Evolutionary conservation across 164 flowering plant genomes (phyloP), one percentile per base, ranked within the genome.

Genomic region (Aristolochia fimbriata): DNA sequence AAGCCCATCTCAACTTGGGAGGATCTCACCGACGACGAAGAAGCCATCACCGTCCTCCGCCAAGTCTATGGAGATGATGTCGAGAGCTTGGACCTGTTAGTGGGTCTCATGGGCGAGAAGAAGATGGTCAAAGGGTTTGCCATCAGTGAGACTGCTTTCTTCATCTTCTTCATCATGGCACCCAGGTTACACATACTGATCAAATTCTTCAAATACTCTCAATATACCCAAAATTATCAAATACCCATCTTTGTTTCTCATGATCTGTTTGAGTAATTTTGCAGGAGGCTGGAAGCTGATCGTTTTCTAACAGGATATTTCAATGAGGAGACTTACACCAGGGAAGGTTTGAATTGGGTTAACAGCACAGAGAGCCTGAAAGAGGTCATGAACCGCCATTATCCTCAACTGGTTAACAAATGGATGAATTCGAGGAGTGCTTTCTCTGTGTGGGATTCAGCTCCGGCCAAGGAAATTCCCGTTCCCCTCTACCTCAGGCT

Each of bases 101-200:
- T 78, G 47, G 82, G 82, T 6, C 61, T 78, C 10, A 55, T 65
- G 69, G 79, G 79, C 0, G 82, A 78, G 64, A 76, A 71, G 67
- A 75, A 78, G 64, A 78, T n/a, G n/a, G n/a, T 78, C 57, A 69
- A 69, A 33, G 82, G 82, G 25, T 78, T 75, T 22, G 77, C 79
- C 16, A 78, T 78, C 43, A 73, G 77, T 37, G 82, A 78, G 59
- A 78, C 82, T 0, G 77, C 82, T 6, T 78, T 78, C 58, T 22
- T 69, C 63, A 65, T 75, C 30, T 78, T 78, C 56, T n/a, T 66
- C 0, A 5, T 76, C 25, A 73, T 75, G 71, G 82, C 82, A 17
- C 31, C 77, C 16, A 78, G 81, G 81, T 77, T n/a, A n/a, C n/a
- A 70, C 49, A 5, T 27, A 27, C 30, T 27, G 5, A 2, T 27